Conservation (phyloP, 805 yeast species). For the Saturnispora mendoncae region DNA sequence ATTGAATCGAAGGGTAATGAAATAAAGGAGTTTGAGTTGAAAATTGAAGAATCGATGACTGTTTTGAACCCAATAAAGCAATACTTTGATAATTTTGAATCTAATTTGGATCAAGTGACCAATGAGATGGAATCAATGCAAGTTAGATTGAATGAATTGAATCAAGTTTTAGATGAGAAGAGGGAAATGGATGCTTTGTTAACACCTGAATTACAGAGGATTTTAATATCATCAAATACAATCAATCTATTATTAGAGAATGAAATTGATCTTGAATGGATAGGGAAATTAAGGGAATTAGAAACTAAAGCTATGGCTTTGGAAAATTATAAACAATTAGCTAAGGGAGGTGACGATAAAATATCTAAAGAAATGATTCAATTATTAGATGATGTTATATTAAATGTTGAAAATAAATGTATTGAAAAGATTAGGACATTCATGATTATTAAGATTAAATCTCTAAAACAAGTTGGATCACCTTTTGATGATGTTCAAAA, state of each 20-base stretch:
- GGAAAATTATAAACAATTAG: slow-evolving; percentile 44
- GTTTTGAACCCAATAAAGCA: slow-evolving; percentile 42
- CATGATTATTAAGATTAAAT: slow-evolving; percentile 55
- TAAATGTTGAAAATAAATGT: slow-evolving; percentile 49
- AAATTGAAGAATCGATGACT: slow-evolving; percentile 10
- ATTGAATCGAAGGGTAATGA: slow-evolving; percentile 10
- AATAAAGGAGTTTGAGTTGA: slow-evolving; percentile 6
- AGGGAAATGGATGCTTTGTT: slow-evolving; percentile 42
- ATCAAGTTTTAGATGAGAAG: slow-evolving; percentile 39
- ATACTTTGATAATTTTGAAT: slow-evolving; percentile 48
- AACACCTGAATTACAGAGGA: slow-evolving; percentile 68
- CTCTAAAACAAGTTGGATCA: slow-evolving; percentile 52
- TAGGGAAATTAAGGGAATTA: slow-evolving; percentile 39
- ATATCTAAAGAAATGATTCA: slow-evolving; percentile 14
- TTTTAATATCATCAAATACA: slow-evolving; percentile 66
- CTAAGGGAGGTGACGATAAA: slow-evolving; percentile 29
- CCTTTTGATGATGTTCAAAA: slow-evolving; percentile 72
- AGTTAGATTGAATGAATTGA: slow-evolving; percentile 40
- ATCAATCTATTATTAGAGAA: slow-evolving; percentile 50
- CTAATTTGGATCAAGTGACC: slow-evolving; percentile 46
- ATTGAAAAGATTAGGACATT: slow-evolving; percentile 70
- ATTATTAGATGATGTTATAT: slow-evolving; percentile 31
- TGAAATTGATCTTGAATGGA: slow-evolving; percentile 53
- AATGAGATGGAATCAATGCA: slow-evolving; percentile 55
- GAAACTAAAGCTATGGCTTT: slow-evolving; percentile 47